Conservation (phyloP, 1,284 basidiomycete species). For the Pisolithus thermaeus region DNA sequence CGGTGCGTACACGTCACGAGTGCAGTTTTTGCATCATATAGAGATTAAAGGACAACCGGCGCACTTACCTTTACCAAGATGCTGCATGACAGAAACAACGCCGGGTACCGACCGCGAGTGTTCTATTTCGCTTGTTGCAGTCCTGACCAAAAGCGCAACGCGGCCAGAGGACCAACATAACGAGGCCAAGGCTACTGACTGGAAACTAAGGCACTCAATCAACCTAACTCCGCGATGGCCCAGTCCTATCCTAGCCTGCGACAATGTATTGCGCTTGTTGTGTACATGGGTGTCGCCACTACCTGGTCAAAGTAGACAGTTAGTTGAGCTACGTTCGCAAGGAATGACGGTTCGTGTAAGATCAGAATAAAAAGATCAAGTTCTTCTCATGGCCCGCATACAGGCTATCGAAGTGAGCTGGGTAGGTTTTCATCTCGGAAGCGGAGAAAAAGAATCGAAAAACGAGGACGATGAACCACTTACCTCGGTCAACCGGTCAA, state of each 20-base stretch:
- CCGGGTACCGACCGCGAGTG: no score
- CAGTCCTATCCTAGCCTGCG: no score
- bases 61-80: constrained; percentile 15
- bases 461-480: not conserved
- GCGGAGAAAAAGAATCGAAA: constrained; percentile 7
- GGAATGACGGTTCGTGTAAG: constrained; percentile 1
- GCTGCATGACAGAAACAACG: not conserved
- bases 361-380: constrained; percentile 37
- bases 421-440: constrained; percentile 46
- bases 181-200: no score
- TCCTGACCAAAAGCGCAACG: not conserved
- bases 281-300: no score
- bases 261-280: no score
- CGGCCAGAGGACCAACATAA: not conserved
- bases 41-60: constrained; percentile 1
- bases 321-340: not conserved
- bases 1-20: constrained; percentile 53
- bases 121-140: no score
- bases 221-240: not conserved
- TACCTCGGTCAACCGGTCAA: constrained; percentile 1
- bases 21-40: constrained; percentile 48
- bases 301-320: not conserved
- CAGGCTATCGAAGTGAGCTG: constrained; percentile 59
- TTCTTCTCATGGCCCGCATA: constrained; percentile 48
- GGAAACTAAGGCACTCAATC: not conserved